phyloP scores from a whole-genome alignment of 2,329 filamentous ascomycete species.

The Fusarium fracticaudum region DNA sequence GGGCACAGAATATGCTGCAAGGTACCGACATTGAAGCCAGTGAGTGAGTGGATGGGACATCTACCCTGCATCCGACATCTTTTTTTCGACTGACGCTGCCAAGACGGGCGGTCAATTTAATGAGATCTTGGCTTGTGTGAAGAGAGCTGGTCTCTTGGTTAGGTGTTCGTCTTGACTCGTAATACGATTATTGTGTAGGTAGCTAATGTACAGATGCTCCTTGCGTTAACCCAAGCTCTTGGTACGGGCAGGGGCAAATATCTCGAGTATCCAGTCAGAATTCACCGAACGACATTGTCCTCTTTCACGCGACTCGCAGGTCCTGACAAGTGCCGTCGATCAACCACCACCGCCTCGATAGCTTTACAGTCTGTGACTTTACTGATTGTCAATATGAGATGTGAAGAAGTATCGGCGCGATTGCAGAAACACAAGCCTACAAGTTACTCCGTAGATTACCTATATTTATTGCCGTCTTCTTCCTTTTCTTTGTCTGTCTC shows the following conservation, averaged over 20 bases:
- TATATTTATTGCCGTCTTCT: neutral
- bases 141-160: neutral
- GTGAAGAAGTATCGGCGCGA: no score
- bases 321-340: slow-evolving; percentile 11
- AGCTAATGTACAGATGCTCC: neutral
- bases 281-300: neutral
- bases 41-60: neutral
- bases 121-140: neutral
- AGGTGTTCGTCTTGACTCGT: neutral
- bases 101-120: neutral
- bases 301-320: neutral
- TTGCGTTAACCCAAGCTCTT: neutral
- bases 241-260: neutral
- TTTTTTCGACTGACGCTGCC: neutral
- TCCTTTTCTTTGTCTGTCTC: neutral
- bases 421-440: neutral
- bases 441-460: neutral
- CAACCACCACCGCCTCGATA: neutral
- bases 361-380: neutral
- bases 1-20: slow-evolving; percentile 2
- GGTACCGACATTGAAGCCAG: slow-evolving; percentile 1
- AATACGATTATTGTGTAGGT: neutral
- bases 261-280: neutral
- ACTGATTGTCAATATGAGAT: neutral
- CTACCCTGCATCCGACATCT: slow-evolving; percentile 13